phyloP scores from a whole-genome alignment of 2,329 filamentous ascomycete species.

The Aspergillus flavus region DNA sequence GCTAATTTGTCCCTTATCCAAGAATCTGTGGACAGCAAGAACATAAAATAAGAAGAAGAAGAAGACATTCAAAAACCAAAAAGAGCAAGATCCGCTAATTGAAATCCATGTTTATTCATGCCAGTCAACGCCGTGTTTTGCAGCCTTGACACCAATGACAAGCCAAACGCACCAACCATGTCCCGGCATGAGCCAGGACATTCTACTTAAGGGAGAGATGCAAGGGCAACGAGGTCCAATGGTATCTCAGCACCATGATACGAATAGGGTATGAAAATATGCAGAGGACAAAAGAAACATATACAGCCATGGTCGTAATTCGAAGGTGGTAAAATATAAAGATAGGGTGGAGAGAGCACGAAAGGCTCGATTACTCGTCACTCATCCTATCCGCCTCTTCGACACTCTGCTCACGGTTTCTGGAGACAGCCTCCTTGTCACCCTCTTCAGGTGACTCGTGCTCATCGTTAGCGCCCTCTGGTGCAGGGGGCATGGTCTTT shows the following conservation, averaged over 20 bases:
- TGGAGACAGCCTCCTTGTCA: conserved; percentile 14
- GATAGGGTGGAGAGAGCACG: neutral
- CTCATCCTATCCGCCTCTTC: conserved; percentile 25
- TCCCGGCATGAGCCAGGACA: neutral
- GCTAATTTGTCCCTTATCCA: neutral
- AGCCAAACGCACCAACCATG: conserved; percentile 5
- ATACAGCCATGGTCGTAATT: conserved; percentile 6
- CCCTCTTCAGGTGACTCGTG: conserved; percentile 14
- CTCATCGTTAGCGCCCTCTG: conserved; percentile 17
- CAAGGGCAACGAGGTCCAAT: neutral
- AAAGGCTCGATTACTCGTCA: conserved; percentile 18
- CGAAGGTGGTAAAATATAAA: neutral
- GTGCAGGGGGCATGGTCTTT: conserved; percentile 38
- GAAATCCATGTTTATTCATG: conserved; percentile 22
- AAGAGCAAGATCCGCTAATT: conserved; percentile 16
- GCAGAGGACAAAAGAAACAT: conserved; percentile 11
- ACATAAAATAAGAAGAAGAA: neutral
- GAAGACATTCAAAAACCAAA: neutral
- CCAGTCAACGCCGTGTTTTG: conserved; percentile 23
- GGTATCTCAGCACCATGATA: neutral
- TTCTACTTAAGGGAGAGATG: neutral
- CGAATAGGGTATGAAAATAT: conserved; percentile 13
- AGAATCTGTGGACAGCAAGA: neutral
- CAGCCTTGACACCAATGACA: conserved; percentile 14
- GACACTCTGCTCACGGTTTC: conserved; percentile 18